Conservation (phyloP, 2,329 filamentous ascomycete species). For the Exophiala sp. region DNA sequence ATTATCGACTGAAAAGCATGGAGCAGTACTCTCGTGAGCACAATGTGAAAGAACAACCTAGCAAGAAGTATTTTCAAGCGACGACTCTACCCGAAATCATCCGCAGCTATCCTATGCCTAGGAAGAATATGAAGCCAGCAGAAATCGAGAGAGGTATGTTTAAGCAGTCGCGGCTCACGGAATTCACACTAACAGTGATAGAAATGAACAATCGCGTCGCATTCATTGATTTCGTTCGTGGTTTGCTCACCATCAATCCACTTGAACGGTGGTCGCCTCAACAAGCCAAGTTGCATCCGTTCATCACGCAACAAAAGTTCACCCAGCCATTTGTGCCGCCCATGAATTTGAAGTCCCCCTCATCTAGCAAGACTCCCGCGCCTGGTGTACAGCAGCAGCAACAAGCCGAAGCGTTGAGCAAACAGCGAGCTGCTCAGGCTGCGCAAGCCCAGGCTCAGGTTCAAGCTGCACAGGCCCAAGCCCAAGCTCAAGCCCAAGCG, state of each 20-base stretch:
- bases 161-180: neutral
- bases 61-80: conserved; percentile 98
- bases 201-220: conserved; percentile 98
- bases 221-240: conserved; percentile 96
- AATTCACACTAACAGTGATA: conserved; percentile 38
- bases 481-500: conserved; percentile 43
- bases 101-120: conserved; percentile 93
- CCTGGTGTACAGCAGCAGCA: conserved; percentile 94
- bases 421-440: conserved; percentile 66
- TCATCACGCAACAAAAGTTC: conserved; percentile 97
- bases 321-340: conserved; percentile 93
- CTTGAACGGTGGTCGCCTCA: conserved; percentile 96
- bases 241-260: conserved; percentile 87
- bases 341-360: conserved; percentile 89
- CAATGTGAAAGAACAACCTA: conserved; percentile 93
- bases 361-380: conserved; percentile 79
- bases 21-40: conserved; percentile 96
- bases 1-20: conserved; percentile 91
- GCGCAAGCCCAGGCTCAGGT: conserved; percentile 52
- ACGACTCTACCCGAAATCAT: conserved; percentile 95
- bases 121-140: conserved; percentile 98
- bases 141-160: conserved; percentile 87
- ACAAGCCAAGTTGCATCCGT: conserved; percentile 93
- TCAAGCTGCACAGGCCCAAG: conserved; percentile 42
- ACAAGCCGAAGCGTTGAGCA: conserved; percentile 87